These are phyloP conservation scores for Diaporthe destruens DNA, from an alignment of 2,329 filamentous ascomycete species.

Conservation along the genomic window DNA sequence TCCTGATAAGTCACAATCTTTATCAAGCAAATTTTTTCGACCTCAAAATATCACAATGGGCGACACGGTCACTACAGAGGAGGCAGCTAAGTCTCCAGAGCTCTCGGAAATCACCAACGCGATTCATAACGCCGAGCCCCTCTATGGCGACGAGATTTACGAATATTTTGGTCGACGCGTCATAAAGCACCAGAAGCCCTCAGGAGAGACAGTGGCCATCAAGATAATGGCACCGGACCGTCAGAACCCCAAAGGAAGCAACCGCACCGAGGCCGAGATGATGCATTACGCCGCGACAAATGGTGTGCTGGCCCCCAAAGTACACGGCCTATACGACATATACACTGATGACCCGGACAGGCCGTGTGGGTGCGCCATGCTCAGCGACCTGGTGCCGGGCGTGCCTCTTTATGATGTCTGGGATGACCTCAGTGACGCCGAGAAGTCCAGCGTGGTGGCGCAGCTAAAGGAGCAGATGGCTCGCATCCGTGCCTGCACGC, in stretches of 20 bases:
- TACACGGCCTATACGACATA: constrained; percentile 39
- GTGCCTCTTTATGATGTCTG: constrained; percentile 37
- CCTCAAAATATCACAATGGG: not conserved
- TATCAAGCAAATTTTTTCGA: too few species aligned
- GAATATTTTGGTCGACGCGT: not conserved
- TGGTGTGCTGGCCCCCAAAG: constrained; percentile 35
- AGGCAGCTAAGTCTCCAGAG: not conserved
- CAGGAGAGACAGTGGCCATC: constrained; percentile 1
- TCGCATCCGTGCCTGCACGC: constrained; percentile 37
- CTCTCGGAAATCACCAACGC: not conserved
- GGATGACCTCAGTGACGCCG: not conserved
- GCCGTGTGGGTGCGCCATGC: constrained; percentile 3
- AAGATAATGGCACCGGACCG: not conserved
- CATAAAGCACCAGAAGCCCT: not conserved
- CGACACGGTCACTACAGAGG: not conserved
- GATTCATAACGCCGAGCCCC: not conserved
- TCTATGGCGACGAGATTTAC: not conserved
- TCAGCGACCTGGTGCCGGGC: constrained; percentile 39
- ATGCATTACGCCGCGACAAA: constrained; percentile 40
- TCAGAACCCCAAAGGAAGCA: not conserved
- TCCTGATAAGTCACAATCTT: too few species aligned
- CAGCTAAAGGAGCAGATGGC: constrained; percentile 35
- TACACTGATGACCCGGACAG: not conserved
- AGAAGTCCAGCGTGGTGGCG: constrained; percentile 28
- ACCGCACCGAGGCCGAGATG: constrained; percentile 40